Conservation (phyloP, 768 basidiomycete genomes). For the Dacryopinax primogenitus region DNA sequence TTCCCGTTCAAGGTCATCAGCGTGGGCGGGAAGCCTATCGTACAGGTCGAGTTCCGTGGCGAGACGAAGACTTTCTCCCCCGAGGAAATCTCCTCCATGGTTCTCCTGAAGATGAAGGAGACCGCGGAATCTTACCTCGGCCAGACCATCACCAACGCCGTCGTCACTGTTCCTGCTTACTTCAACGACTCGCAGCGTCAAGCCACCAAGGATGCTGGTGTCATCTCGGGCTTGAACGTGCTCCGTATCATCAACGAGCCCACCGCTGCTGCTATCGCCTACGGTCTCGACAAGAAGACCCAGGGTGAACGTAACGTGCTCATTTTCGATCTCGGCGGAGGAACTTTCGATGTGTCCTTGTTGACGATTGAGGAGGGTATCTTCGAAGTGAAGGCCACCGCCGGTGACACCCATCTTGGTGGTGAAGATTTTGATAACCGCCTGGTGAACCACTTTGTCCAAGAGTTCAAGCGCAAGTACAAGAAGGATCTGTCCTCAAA, state of each 20-base stretch:
- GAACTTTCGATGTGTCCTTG: conserved; percentile 40
- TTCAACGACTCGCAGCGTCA: conserved; percentile 43
- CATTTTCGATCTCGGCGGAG: conserved; percentile 41
- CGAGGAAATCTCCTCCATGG: conserved; percentile 40
- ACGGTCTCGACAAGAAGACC: conserved; percentile 53
- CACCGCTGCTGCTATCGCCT: conserved; percentile 57
- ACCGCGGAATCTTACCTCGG: conserved; percentile 41
- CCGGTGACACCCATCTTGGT: conserved; percentile 40
- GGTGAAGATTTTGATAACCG: conserved; percentile 43
- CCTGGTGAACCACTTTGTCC: conserved; percentile 39
- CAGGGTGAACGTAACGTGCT: conserved; percentile 39
- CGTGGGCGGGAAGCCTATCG: conserved; percentile 38
- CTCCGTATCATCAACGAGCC: conserved; percentile 44
- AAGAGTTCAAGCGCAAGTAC: conserved; percentile 42
- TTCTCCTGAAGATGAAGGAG: conserved; percentile 41
- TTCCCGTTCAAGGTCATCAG: conserved; percentile 37
- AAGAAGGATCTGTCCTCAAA: conserved; percentile 32
- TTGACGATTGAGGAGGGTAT: conserved; percentile 40
- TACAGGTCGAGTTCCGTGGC: conserved; percentile 42
- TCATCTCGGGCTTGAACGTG: conserved; percentile 38
- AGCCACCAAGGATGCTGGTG: conserved; percentile 40
- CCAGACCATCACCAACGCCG: conserved; percentile 35
- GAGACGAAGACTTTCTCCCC: conserved; percentile 44
- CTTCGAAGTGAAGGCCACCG: conserved; percentile 39
- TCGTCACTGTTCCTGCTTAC: conserved; percentile 40